Conservation (phyloP, 2,329 filamentous ascomycete species). For the Emmonsia crescens region DNA sequence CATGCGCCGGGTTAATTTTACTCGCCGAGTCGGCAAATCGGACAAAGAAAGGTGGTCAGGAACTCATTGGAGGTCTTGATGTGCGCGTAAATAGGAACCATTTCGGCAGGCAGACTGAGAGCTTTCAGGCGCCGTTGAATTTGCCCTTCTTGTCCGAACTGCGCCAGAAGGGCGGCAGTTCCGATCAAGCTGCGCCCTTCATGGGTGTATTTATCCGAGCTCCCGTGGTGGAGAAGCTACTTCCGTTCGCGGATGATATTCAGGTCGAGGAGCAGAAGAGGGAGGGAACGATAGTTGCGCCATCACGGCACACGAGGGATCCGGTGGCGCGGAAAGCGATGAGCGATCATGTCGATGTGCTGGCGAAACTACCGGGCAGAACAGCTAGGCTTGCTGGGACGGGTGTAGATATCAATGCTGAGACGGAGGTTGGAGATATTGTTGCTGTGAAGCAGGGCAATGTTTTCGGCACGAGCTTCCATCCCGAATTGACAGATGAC, state of each 20-base stretch:
- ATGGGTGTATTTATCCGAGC: slow-evolving; percentile 87
- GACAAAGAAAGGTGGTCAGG: slow-evolving; percentile 83
- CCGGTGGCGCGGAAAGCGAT: slow-evolving; percentile 34
- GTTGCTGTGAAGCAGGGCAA: slow-evolving; percentile 85
- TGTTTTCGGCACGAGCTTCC: slow-evolving; percentile 89
- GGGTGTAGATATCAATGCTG: slow-evolving; percentile 27
- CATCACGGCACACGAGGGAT: slow-evolving; percentile 40
- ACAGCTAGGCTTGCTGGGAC: slow-evolving; percentile 40
- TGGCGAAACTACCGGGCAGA: slow-evolving; percentile 46
- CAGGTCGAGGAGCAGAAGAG: slow-evolving; percentile 39
- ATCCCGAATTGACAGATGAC: slow-evolving; percentile 85
- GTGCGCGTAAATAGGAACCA: slow-evolving; percentile 90
- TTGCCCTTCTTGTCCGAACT: slow-evolving; percentile 54
- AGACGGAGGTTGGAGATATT: slow-evolving; percentile 53
- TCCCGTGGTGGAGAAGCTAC: slow-evolving; percentile 76
- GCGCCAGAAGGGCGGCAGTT: slow-evolving; percentile 8
- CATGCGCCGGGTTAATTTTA: slow-evolving; percentile 87
- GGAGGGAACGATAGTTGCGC: slow-evolving; percentile 47
- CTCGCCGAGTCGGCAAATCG: slow-evolving; percentile 79
- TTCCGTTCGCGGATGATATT: slow-evolving; percentile 43
- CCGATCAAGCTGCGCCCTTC: slow-evolving; percentile 41
- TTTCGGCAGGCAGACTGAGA: slow-evolving; percentile 87
- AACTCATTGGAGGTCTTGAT: slow-evolving; percentile 81
- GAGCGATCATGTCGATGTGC: slow-evolving; percentile 44
- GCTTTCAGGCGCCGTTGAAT: slow-evolving; percentile 66